Base-by-base conservation (phyloP, 768 basidiomycete genomes). In the Collybiopsis luxurians region DNA sequence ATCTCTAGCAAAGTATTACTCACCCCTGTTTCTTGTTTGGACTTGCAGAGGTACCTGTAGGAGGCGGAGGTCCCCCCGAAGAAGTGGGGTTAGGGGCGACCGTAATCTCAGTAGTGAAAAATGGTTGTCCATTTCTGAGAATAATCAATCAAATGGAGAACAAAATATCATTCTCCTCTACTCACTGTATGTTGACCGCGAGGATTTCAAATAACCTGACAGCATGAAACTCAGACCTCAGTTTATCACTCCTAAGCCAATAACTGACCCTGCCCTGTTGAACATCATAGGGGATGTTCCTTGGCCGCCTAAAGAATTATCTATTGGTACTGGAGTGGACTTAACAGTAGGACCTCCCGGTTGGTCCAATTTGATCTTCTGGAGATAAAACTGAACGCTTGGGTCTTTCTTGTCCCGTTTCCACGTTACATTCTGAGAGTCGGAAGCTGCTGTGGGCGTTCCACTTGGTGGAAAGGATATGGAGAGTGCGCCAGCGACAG, bases 361-460 rank as follows among this genome's bases (percentile, higher is more conserved):
- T 7, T 39, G 9, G 23, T 55, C 54, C 19, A 55, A 24, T 34
- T 55, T 55, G 45, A 55, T 47, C 24, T 55, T 55, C 13, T 27
- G 45, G 13, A 55, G 19, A 44, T 19, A 34, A 24, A 55, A 55
- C 15, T 55, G n/a, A 12, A 23, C 26, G 21, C 30, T 45, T 23
- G 54, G 53, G 42, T 55, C 45, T 10, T 21, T 6, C 24, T 36
- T 19, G 43, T 36, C 45, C 23, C 45, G 43, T 21, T 42, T 24
- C 54, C 54, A 55, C 30, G 28, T 23, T 10, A 55, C 27, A 15
- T 26, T 55, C 15, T 43, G 26, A 10, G 43, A 26, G 7, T 28
- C 17, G 2, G 24, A 15, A 43, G 11, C 42, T 30, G 43, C 26
- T 7, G 28, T 30, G 19, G 27, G 39, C 27, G 17, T 44, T n/a